A percentile compares a stretch with the other conserved stretches of the same genome.
Evolutionary conservation across 495 filamentous ascomycete species (phyloP).

Genomic region (Podospora fimiseda): DNA sequence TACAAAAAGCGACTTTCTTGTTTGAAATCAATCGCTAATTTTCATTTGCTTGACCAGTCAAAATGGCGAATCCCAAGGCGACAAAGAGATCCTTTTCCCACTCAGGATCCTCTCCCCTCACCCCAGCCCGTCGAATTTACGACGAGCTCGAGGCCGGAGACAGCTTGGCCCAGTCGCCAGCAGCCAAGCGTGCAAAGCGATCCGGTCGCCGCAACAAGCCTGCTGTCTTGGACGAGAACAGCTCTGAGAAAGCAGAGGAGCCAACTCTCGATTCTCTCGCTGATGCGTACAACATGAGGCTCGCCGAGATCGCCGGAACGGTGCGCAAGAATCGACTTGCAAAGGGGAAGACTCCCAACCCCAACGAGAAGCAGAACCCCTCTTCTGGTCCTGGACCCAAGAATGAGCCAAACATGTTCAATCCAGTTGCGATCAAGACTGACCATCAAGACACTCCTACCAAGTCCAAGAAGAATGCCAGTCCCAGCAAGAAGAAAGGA

Average conservation of each 20-base stretch:
- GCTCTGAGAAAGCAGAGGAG: not conserved
- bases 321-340: not conserved
- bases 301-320: not conserved
- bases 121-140: not conserved
- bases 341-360: not conserved
- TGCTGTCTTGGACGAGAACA: not conserved
- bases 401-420: not conserved
- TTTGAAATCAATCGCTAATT: not conserved
- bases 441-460: not conserved
- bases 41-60: not conserved
- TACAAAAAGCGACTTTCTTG: not conserved
- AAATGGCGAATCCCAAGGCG: not conserved
- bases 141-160: not conserved
- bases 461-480: not conserved
- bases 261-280: not conserved
- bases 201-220: not conserved
- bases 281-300: not conserved
- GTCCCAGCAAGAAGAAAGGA: not conserved
- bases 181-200: conserved; percentile 9
- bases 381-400: not conserved
- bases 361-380: not conserved
- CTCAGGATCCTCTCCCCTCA: not conserved
- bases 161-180: conserved; percentile 3
- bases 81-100: not conserved
- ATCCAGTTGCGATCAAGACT: not conserved